phyloP scores from a whole-genome alignment of 1,139 yeast genomes.

The Magnusiomyces tetraspermus region DNA sequence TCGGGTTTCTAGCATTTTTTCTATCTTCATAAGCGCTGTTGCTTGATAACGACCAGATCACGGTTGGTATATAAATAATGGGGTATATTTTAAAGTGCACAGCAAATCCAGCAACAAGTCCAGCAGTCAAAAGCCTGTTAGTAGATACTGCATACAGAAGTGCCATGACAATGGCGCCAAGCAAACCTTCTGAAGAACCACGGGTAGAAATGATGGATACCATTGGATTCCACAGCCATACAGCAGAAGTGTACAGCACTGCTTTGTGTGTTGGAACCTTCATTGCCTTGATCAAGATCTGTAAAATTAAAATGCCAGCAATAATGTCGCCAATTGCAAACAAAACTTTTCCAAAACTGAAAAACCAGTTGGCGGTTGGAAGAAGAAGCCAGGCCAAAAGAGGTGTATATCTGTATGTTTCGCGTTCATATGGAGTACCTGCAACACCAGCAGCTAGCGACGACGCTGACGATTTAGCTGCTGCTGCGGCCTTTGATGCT shows the following conservation, averaged over 20 bases:
- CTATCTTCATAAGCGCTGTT: conserved; percentile 7
- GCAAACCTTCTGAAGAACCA: conserved; percentile 85
- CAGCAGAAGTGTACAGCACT: conserved; percentile 38
- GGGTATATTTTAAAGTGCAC: conserved; percentile 92
- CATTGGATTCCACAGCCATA: conserved; percentile 94
- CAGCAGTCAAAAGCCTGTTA: conserved; percentile 41
- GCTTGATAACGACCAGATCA: conserved; percentile 32
- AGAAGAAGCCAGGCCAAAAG: conserved; percentile 70
- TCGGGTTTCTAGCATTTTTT: background rate
- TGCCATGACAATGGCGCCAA: conserved; percentile 67
- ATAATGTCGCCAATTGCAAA: conserved; percentile 71
- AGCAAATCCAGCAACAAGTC: conserved; percentile 59
- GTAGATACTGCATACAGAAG: conserved; percentile 42
- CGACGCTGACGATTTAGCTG: background rate
- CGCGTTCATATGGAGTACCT: conserved; percentile 68
- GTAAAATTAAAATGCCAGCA: conserved; percentile 61
- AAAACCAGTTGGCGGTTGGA: conserved; percentile 47
- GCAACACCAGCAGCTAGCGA: conserved; percentile 28
- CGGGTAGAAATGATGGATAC: conserved; percentile 87
- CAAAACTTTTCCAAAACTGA: conserved; percentile 67
- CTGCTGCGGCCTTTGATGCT: background rate
- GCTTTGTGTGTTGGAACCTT: conserved; percentile 31
- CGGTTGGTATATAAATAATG: conserved; percentile 62
- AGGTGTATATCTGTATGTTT: conserved; percentile 90
- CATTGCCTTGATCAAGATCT: conserved; percentile 25